These are phyloP conservation scores for Gliomastix tumulicola DNA, from an alignment of 2,329 filamentous ascomycete genomes.

Conservation along the genomic window DNA sequence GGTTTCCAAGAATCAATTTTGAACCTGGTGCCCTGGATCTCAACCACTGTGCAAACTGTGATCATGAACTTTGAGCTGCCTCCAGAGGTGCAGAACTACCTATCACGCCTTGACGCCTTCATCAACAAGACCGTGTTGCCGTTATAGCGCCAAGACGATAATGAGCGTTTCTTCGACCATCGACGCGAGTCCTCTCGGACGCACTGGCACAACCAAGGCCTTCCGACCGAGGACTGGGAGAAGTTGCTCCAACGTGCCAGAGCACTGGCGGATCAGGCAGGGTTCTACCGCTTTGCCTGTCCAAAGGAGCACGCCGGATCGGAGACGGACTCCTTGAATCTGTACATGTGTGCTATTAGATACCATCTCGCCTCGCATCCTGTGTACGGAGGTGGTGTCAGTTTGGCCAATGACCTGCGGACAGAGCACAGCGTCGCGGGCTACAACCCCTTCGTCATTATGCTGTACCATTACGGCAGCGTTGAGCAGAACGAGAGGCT, in stretches of 20 bases:
- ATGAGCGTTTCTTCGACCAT: neutral
- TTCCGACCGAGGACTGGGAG: neutral
- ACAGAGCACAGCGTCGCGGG: conserved; percentile 10
- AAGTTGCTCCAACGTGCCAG: neutral
- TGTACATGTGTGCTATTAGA: conserved; percentile 10
- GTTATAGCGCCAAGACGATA: neutral
- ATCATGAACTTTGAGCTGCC: neutral
- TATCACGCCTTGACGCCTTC: neutral
- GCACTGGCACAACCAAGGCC: neutral
- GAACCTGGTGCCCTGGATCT: too few species aligned
- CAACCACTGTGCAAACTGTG: neutral
- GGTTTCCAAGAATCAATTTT: too few species aligned
- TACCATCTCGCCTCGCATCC: conserved; percentile 9
- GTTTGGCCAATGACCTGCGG: conserved; percentile 9
- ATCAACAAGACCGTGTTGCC: neutral
- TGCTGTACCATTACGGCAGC: conserved; percentile 8
- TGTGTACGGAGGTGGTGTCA: conserved; percentile 9
- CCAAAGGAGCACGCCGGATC: neutral
- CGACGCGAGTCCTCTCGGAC: neutral
- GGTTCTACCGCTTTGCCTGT: neutral
- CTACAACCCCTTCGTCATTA: conserved; percentile 8
- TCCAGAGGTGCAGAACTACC: neutral
- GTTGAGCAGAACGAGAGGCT: conserved; percentile 3
- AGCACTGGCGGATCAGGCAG: neutral
- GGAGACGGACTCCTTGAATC: conserved; percentile 3